Conservation (phyloP, 306 rosid genomes). For the Morella rubra region DNA sequence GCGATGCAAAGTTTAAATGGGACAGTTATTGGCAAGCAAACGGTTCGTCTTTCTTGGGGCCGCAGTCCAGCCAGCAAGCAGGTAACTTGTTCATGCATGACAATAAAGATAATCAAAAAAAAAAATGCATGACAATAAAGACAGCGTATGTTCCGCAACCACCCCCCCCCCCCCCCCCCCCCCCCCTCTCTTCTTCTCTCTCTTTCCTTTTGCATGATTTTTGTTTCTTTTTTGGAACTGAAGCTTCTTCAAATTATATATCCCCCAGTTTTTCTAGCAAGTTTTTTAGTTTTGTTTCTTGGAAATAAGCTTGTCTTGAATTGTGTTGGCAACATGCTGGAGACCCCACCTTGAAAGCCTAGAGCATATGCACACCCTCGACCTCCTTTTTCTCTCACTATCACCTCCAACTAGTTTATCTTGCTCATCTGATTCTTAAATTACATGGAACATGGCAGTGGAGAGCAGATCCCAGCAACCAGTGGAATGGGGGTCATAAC, state of each 20-base stretch:
- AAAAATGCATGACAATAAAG: too few species aligned
- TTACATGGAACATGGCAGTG: slow-evolving; percentile 53
- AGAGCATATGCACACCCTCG: not conserved
- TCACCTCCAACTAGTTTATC: not conserved
- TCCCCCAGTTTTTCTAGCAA: not conserved
- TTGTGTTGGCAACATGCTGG: not conserved
- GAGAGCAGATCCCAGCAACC: slow-evolving; percentile 66
- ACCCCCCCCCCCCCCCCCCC: not conserved
- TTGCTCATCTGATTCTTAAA: slow-evolving; percentile 21
- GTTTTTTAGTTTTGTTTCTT: not conserved
- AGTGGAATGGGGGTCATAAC: slow-evolving; percentile 63
- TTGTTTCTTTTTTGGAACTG: not conserved
- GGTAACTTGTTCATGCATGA: slow-evolving; percentile 32
- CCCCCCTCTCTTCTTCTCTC: too few species aligned
- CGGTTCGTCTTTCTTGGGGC: slow-evolving; percentile 99
- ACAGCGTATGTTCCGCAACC: not conserved
- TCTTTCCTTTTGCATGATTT: not conserved
- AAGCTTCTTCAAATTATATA: not conserved
- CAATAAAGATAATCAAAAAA: too few species aligned
- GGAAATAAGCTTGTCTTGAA: not conserved
- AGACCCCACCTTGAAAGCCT: not conserved
- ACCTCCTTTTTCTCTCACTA: not conserved
- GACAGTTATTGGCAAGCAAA: slow-evolving; percentile 88
- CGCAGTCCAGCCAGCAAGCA: slow-evolving; percentile 95
- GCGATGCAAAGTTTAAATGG: slow-evolving; percentile 87